A percentile compares a stretch with the other conserved stretches of the same genome.
Conservation (phyloP, 441 rosid genomes). For the Pelargonium cotyledonis region DNA sequence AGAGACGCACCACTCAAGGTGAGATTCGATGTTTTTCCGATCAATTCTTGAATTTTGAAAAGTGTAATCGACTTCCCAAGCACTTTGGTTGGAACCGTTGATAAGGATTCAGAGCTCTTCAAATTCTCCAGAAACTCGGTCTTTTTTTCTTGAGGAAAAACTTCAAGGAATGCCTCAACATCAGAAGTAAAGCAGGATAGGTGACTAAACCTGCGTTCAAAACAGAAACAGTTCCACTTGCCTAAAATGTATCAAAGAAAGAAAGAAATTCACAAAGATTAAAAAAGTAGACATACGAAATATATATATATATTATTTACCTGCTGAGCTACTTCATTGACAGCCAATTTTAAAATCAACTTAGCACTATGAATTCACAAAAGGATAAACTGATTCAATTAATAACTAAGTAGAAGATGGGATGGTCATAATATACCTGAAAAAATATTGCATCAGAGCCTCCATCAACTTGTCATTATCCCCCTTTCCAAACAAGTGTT, state of each 20-base stretch:
- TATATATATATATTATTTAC: not conserved
- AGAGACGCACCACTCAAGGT: slow-evolving; percentile 50
- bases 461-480: slow-evolving; percentile 53
- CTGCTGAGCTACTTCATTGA: not conserved
- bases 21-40: slow-evolving; percentile 45
- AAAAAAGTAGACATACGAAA: not conserved
- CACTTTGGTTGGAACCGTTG: slow-evolving; percentile 44
- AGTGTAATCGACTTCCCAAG: slow-evolving; percentile 74
- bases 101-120: slow-evolving; percentile 30
- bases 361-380: not conserved
- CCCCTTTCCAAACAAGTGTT: slow-evolving; percentile 61
- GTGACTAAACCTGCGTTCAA: slow-evolving; percentile 83
- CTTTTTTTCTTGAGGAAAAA: slow-evolving; percentile 52
- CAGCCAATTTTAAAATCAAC: not conserved
- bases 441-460: slow-evolving; percentile 59
- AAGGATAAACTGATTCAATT: not conserved
- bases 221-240: slow-evolving; percentile 18
- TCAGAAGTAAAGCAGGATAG: slow-evolving; percentile 85
- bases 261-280: not conserved
- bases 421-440: slow-evolving; percentile 39
- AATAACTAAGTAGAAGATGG: slow-evolving; percentile 9
- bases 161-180: slow-evolving; percentile 64
- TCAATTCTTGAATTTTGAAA: slow-evolving; percentile 64
- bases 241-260: not conserved
- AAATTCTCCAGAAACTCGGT: slow-evolving; percentile 53